Evolutionary conservation across 75 land plant genomes (phyloP), one percentile per base, ranked within the genome.

Genomic region (Picea glauca): DNA sequence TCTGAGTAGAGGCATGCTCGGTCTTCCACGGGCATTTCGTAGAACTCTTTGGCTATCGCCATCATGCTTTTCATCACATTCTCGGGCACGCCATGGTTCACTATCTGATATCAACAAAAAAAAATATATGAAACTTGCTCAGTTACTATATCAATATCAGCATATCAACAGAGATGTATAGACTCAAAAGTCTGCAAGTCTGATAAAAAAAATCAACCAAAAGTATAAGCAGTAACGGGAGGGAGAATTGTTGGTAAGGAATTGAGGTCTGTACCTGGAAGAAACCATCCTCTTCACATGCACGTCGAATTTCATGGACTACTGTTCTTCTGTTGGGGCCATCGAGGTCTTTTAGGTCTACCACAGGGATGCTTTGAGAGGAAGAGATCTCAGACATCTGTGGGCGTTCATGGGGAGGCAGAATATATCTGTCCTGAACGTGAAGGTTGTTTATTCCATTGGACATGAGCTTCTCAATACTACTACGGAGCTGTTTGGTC

Each of bases 51-150:
- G 21, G 85, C 90, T 20, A 77, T 35, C 21, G 60, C 78, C 43
- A 87, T 75, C 13, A 90, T 84, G 15, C 83, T 70, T 59, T 80
- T 76, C 61, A 85, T 74, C 13, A 87, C 58, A 26, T 61, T 72
- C 20, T 46, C 13, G 13, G 84, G 80, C 15, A 91, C 85, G 13
- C 91, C 93, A 85, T 91, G 93, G 57, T 92, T 88, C 9, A 86
- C 68, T 17, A 89, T 88, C 86, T 89, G 85, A 33, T 50, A 50
- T 50, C 11, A 50, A 50, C 54, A 7, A 50, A 50, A 46, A 46
- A 8, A 7, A 8, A 50, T 1, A 50, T 50, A 54, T 77, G 38
- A 40, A 57, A 21, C 14, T 23, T 58, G 9, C 11, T 21, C 1
- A 13, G 56, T 57, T 1, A 76, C 54, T 50, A 8, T 50, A 50